Evolutionary conservation across 2,329 filamentous ascomycete genomes (phyloP).

Genomic region (Piedraia hortae): DNA sequence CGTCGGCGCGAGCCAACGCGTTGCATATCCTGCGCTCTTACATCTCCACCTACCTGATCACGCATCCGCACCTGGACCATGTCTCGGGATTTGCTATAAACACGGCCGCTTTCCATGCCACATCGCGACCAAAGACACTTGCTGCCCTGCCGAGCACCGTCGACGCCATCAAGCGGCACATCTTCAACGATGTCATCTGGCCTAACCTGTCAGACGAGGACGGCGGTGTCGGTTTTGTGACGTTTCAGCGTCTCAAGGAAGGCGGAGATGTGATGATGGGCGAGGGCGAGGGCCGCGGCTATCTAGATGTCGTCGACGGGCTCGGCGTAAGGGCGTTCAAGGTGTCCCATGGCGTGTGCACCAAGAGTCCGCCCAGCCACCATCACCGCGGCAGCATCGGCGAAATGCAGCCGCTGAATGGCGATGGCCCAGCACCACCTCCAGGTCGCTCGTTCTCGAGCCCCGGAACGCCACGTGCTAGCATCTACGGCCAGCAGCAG

Average conservation of each 20-base stretch:
- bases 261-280: constrained; percentile 67
- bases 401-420: constrained; percentile 11
- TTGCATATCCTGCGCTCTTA: constrained; percentile 51
- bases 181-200: constrained; percentile 97
- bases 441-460: constrained; percentile 6
- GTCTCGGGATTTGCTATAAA: constrained; percentile 80
- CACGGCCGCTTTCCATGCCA: constrained; percentile 58
- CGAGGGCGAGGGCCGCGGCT: constrained; percentile 52
- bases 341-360: constrained; percentile 75
- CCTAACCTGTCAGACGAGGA: constrained; percentile 92
- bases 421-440: constrained; percentile 5
- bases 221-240: constrained; percentile 73
- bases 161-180: constrained; percentile 67
- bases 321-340: constrained; percentile 69
- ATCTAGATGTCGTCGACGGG: constrained; percentile 67
- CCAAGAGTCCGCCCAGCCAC: constrained; percentile 25
- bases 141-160: constrained; percentile 77
- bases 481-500: too few species aligned
- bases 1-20: constrained; percentile 48
- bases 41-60: constrained; percentile 73
- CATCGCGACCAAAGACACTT: constrained; percentile 52
- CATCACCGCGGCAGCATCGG: constrained; percentile 18
- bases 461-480: constrained; percentile 9
- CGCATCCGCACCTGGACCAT: constrained; percentile 91
- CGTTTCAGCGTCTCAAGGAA: constrained; percentile 66